phyloP scores from a whole-genome alignment of 2,329 filamentous ascomycete genomes.

The Aspergillus arachidicola region DNA sequence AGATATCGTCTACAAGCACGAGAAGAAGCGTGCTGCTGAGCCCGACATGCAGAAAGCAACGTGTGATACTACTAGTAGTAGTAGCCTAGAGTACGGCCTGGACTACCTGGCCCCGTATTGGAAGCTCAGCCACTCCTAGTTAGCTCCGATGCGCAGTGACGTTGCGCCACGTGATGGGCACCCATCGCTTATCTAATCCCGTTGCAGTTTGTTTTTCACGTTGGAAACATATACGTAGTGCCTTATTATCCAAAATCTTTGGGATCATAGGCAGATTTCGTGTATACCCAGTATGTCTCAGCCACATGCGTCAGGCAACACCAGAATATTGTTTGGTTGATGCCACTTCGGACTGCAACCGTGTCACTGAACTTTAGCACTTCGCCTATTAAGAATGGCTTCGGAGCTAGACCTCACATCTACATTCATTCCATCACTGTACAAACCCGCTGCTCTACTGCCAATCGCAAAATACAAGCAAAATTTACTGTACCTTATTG shows the following conservation, averaged over 20 bases:
- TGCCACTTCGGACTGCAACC: not conserved
- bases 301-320: not conserved
- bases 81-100: not conserved
- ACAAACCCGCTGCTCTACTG: constrained; percentile 80
- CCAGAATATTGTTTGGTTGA: not conserved
- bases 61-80: not conserved
- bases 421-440: constrained; percentile 73
- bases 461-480: constrained; percentile 85
- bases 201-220: not conserved
- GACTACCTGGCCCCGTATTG: constrained; percentile 5
- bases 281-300: constrained; percentile 12
- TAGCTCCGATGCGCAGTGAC: constrained; percentile 20
- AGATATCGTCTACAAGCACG: constrained; percentile 17
- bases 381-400: constrained; percentile 36
- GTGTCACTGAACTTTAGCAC: not conserved
- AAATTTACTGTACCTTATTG: constrained; percentile 79
- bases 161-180: constrained; percentile 20
- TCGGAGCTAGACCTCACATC: constrained; percentile 48
- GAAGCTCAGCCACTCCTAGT: constrained; percentile 18
- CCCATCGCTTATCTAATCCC: not conserved
- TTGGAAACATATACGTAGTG: not conserved
- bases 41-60: constrained; percentile 28
- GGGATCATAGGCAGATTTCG: not conserved
- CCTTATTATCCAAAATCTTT: not conserved
- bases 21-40: constrained; percentile 23